phyloP scores from a whole-genome alignment of 495 filamentous ascomycete genomes.

The Pseudotulostoma volvatum region DNA sequence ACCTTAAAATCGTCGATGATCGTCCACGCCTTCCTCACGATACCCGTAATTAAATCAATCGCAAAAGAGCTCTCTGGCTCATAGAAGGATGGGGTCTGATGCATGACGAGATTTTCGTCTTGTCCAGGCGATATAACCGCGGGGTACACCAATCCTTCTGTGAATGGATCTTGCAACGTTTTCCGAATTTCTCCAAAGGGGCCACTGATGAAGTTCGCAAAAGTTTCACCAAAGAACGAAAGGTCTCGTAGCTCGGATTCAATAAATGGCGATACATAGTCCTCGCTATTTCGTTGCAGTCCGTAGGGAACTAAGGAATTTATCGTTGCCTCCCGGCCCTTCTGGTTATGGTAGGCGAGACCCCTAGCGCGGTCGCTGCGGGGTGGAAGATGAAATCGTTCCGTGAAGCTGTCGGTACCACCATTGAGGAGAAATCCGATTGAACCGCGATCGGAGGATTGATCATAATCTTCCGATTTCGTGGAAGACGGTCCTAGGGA shows the following conservation, averaged over 20 bases:
- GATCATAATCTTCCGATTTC: conserved; percentile 13
- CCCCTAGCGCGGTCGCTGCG: conserved; percentile 23
- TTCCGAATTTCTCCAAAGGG: conserved; percentile 23
- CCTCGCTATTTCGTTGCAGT: conserved; percentile 6
- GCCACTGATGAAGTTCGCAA: conserved; percentile 27
- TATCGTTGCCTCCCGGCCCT: conserved; percentile 11
- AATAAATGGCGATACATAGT: conserved; percentile 10
- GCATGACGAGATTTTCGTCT: conserved; percentile 9
- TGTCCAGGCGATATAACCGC: conserved; percentile 6
- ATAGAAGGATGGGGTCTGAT: conserved; percentile 9
- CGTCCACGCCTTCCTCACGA: conserved; percentile 21
- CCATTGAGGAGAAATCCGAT: conserved; percentile 34
- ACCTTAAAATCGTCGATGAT: conserved; percentile 21
- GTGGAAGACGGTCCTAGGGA: conserved; percentile 9
- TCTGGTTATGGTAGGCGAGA: conserved; percentile 18
- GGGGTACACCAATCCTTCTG: conserved; percentile 7
- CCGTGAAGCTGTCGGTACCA: conserved; percentile 30
- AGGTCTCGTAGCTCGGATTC: conserved; percentile 14
- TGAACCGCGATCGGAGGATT: conserved; percentile 27
- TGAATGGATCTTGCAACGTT: conserved; percentile 10
- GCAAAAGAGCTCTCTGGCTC: conserved; percentile 25
- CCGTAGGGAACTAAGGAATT: conserved; percentile 9
- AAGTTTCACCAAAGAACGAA: conserved; percentile 25
- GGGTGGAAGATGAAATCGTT: conserved; percentile 27
- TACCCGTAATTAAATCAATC: conserved; percentile 21